Evolutionary conservation across 2,329 filamentous ascomycete species (phyloP).

Genomic region (Dothistroma septosporum): DNA sequence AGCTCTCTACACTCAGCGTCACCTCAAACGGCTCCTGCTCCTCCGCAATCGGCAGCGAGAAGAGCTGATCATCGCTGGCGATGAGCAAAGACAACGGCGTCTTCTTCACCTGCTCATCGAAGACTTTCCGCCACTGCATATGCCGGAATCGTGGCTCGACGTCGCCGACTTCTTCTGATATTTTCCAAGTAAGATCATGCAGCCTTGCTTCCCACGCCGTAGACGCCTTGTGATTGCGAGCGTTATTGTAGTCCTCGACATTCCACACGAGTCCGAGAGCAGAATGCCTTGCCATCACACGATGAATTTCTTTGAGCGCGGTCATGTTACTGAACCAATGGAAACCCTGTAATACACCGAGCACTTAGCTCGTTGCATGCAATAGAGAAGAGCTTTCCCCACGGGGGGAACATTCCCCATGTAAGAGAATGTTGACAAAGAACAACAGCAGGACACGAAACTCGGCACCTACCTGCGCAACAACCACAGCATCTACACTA

Average conservation of each 20-base stretch:
- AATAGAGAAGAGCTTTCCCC: no score
- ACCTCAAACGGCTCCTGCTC: slow-evolving; percentile 55
- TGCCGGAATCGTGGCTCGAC: slow-evolving; percentile 63
- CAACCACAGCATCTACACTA: slow-evolving; percentile 62
- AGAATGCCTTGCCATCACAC: slow-evolving; percentile 58
- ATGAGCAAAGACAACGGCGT: slow-evolving; percentile 46
- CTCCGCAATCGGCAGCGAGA: slow-evolving; percentile 60
- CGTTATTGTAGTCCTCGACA: slow-evolving; percentile 54
- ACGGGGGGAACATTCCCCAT: background rate
- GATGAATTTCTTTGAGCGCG: slow-evolving; percentile 62
- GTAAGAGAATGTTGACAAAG: background rate
- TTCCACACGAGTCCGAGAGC: slow-evolving; percentile 67
- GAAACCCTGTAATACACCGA: slow-evolving; percentile 33
- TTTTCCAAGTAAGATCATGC: slow-evolving; percentile 55
- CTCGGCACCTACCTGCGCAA: slow-evolving; percentile 57
- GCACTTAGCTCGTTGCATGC: slow-evolving; percentile 12
- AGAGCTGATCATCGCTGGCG: slow-evolving; percentile 48
- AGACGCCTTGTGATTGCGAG: slow-evolving; percentile 51
- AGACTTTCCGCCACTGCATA: slow-evolving; percentile 59
- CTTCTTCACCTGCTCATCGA: slow-evolving; percentile 55
- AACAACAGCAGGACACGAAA: slow-evolving; percentile 3
- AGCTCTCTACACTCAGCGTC: slow-evolving; percentile 54
- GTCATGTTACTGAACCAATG: slow-evolving; percentile 63
- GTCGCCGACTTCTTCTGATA: slow-evolving; percentile 55
- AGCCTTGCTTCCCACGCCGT: slow-evolving; percentile 60